Evolutionary conservation across 176 grass and related monocot species (phyloP), one percentile per base, ranked within the genome.

Genomic region (Zizania latifolia): DNA sequence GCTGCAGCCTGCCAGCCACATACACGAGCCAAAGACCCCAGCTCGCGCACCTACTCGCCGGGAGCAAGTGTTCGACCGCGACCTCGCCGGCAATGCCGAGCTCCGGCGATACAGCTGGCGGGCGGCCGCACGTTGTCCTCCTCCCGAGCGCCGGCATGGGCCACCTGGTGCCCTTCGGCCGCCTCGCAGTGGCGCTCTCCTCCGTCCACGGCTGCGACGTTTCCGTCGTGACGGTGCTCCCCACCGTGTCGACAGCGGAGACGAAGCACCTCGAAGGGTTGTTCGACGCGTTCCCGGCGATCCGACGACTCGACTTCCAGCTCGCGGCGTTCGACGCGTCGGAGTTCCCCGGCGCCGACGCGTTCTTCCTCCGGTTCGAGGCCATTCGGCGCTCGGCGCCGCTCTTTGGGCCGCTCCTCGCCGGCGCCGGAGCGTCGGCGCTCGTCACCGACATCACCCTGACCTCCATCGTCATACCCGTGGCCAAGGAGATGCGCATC

Each of bases 81-180:
- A 2, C 23, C 12, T 28, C 70, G 8, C 1, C 48, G 21, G 21
- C 37, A 59, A 83, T 83, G 72, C 54, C 72, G 63, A 15, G 19
- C 24, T 27, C 77, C 53, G 54, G 40, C 17, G 62, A 48, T 12
- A 9, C 0, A 23, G 15, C 37, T 0, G 11, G 0, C 16, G 23
- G 38, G 5, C 32, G 27, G 8, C 73, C 83, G 11, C 93, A 93
- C 16, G 28, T 97, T 13, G 89, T 86, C n/a, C 82, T 97, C 22
- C 50, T 97, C 35, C 87, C 93, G 2, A 92, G 90, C 65, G 87
- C 87, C 48, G 90, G 93, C 50, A 97, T 97, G 87, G 93, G 89
- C 17, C 89, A 96, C 54, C 81, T 96, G 6, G 70, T 69, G 19
- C 93, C 93, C 34, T 96, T 90, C 75, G 15, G 48, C 56, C 89